A percentile compares a stretch with the other conserved stretches of the same genome.
Evolutionary conservation across 2,329 filamentous ascomycete genomes (phyloP).

Genomic region (Delphinella strobiligena): DNA sequence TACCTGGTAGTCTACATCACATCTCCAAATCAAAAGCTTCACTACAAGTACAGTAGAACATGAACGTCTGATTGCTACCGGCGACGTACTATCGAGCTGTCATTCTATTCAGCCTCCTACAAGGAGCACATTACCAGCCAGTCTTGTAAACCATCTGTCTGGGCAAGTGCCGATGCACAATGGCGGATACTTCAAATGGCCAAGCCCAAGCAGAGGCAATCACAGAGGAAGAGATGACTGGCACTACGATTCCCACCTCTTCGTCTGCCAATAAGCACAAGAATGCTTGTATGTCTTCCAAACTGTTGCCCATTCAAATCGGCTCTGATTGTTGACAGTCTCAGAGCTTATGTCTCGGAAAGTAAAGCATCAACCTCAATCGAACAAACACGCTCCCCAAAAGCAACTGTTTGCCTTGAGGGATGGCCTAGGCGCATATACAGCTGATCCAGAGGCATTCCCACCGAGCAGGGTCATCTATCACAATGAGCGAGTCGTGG

Average conservation of each 20-base stretch:
- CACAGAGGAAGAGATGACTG: constrained; percentile 10
- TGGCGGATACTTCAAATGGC: too few relatives aligned
- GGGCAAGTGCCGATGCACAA: too few relatives aligned
- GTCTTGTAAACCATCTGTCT: too few relatives aligned
- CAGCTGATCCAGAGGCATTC: constrained; percentile 48
- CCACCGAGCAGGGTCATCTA: constrained; percentile 50
- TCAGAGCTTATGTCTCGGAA: constrained; percentile 36
- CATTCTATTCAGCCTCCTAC: too few relatives aligned
- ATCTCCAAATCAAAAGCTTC: too few relatives aligned
- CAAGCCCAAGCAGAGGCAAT: constrained; percentile 6
- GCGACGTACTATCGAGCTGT: too few relatives aligned
- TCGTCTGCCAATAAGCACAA: constrained; percentile 3
- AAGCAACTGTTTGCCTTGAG: constrained; percentile 33
- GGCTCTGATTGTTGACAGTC: constrained; percentile 21
- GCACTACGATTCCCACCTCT: constrained; percentile 7
- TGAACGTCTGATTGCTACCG: too few relatives aligned
- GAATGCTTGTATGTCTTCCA: constrained; percentile 8
- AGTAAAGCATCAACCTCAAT: constrained; percentile 16
- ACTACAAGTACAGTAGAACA: too few relatives aligned
- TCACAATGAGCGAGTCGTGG: constrained; percentile 56
- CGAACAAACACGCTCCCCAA: constrained; percentile 13
- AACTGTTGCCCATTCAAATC: background rate
- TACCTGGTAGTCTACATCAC: too few relatives aligned
- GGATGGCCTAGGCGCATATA: constrained; percentile 56
- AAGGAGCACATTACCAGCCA: too few relatives aligned